Evolutionary conservation across 805 yeast genomes (phyloP).

Genomic region (Spathaspora passalidarum): DNA sequence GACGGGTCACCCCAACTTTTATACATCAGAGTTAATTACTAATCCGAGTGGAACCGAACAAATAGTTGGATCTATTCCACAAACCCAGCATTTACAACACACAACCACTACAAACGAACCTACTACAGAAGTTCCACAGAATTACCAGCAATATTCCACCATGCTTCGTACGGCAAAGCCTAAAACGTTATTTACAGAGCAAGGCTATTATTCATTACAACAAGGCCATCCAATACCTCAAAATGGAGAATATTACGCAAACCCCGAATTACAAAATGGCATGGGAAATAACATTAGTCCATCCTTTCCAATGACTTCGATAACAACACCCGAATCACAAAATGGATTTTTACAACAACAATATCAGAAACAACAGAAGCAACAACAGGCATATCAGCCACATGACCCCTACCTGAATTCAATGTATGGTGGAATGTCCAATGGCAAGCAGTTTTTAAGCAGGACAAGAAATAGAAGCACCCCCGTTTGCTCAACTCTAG

Average conservation of each 20-base stretch:
- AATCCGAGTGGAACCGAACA: constrained; percentile 9
- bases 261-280: neutral
- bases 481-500: neutral
- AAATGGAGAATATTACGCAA: neutral
- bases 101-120: neutral
- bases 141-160: neutral
- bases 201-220: constrained; percentile 6
- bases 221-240: constrained; percentile 4
- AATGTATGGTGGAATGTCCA: neutral
- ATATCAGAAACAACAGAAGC: constrained; percentile 5
- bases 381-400: neutral
- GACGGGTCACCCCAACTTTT: constrained; percentile 9
- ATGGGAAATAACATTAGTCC: constrained; percentile 3
- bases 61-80: neutral
- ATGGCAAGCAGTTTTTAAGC: neutral
- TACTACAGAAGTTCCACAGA: neutral
- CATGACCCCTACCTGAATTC: neutral
- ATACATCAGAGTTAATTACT: constrained; percentile 6
- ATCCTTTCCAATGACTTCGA: constrained; percentile 1
- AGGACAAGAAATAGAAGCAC: neutral
- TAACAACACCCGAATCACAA: neutral
- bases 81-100: constrained; percentile 2
- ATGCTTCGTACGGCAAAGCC: constrained; percentile 1
- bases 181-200: constrained; percentile 8
- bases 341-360: neutral